Conservation (phyloP, 2,329 filamentous ascomycete genomes). For the Exophiala sp. region DNA sequence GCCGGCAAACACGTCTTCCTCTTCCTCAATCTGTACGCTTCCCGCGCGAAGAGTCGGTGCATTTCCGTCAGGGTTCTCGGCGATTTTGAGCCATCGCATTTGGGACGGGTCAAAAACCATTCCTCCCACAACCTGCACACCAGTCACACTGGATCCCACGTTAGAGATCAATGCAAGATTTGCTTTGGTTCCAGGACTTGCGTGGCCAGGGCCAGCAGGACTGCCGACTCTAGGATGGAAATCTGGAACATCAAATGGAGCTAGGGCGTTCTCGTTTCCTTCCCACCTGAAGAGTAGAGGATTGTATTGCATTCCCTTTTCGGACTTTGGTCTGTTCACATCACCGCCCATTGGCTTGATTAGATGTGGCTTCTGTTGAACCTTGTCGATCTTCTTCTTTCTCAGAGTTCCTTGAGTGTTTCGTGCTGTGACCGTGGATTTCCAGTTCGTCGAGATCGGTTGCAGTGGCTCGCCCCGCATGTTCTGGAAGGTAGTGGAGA, state of each 20-base stretch:
- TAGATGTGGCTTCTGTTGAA: slow-evolving; percentile 70
- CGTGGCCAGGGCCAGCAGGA: slow-evolving; percentile 18
- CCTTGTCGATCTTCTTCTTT: slow-evolving; percentile 36
- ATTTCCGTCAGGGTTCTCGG: slow-evolving; percentile 28
- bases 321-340: slow-evolving; percentile 73
- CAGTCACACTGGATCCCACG: slow-evolving; percentile 67
- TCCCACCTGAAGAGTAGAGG: slow-evolving; percentile 84
- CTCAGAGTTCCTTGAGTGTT: slow-evolving; percentile 39
- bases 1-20: slow-evolving; percentile 89
- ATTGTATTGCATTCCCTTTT: slow-evolving; percentile 97
- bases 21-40: slow-evolving; percentile 66
- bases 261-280: slow-evolving; percentile 83
- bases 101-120: slow-evolving; percentile 97
- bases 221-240: slow-evolving; percentile 25
- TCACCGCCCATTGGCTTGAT: slow-evolving; percentile 75
- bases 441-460: slow-evolving; percentile 55
- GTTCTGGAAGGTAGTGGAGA: slow-evolving; percentile 37
- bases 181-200: slow-evolving; percentile 25
- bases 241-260: slow-evolving; percentile 64
- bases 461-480: slow-evolving; percentile 44
- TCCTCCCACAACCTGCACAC: slow-evolving; percentile 88
- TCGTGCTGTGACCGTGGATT: slow-evolving; percentile 38
- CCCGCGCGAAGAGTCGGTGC: slow-evolving; percentile 25
- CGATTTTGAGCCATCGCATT: slow-evolving; percentile 94
- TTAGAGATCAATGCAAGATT: slow-evolving; percentile 74